A percentile compares a stretch with the other conserved stretches of the same genome.
phyloP scores from a whole-genome alignment of 2,329 filamentous ascomycete genomes.

The Colletotrichum caudatum region DNA sequence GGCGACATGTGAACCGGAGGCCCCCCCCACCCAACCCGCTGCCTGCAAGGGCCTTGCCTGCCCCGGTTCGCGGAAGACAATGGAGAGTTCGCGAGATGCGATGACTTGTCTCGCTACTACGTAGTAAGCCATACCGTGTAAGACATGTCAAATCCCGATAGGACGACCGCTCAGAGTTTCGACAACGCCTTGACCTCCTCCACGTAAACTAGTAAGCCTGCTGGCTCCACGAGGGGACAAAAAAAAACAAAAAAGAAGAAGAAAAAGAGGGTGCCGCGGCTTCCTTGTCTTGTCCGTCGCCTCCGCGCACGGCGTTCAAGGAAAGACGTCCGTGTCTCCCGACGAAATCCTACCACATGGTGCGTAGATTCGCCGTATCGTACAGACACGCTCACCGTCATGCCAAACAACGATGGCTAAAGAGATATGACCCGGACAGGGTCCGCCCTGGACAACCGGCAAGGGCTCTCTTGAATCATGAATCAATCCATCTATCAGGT shows the following conservation, averaged over 20 bases:
- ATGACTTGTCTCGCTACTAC: constrained; percentile 37
- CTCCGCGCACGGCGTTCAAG: constrained; percentile 12
- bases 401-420: constrained; percentile 18
- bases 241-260: not conserved
- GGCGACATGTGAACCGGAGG: constrained; percentile 14
- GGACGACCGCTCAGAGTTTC: constrained; percentile 23
- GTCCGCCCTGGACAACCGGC: constrained; percentile 12
- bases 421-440: constrained; percentile 14
- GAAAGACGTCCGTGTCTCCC: constrained; percentile 14
- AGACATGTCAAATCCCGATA: constrained; percentile 36
- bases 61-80: constrained; percentile 36
- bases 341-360: not conserved
- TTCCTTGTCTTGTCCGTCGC: not conserved
- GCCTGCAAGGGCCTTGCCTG: constrained; percentile 35
- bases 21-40: too few relatives aligned
- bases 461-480: constrained; percentile 14
- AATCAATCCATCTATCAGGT: constrained; percentile 11
- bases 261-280: not conserved
- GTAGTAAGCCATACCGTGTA: constrained; percentile 4
- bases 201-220: not conserved
- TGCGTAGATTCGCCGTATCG: not conserved
- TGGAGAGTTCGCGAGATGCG: constrained; percentile 39
- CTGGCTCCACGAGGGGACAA: too few relatives aligned
- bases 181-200: constrained; percentile 15
- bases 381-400: not conserved